These are phyloP conservation scores for Mortierella sp. DNA, from an alignment of 371 early-diverging fungal genomes.

Conservation along the genomic window DNA sequence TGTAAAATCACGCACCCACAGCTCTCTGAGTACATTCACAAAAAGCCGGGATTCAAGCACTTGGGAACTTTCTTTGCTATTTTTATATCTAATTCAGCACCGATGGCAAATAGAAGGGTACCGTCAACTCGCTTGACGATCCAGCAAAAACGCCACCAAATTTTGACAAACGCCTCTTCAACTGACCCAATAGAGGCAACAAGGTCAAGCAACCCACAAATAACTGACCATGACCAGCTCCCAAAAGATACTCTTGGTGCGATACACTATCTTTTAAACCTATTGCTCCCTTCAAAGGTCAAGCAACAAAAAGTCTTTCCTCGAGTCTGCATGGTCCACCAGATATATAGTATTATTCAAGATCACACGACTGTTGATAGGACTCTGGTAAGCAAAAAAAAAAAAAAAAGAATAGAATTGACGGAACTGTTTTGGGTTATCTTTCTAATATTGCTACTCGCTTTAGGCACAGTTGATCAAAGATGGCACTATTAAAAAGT, in stretches of 20 bases:
- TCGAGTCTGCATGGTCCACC: conserved; percentile 47
- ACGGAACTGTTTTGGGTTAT: neutral
- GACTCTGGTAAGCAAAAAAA: conserved; percentile 26
- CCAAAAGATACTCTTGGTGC: conserved; percentile 42
- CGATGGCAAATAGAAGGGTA: neutral
- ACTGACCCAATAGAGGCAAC: neutral
- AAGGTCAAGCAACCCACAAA: neutral
- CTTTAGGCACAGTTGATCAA: conserved; percentile 46
- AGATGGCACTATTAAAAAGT: conserved; percentile 38
- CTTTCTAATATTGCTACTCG: neutral
- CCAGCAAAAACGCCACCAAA: conserved; percentile 26
- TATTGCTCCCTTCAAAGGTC: conserved; percentile 23
- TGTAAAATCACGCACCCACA: no score
- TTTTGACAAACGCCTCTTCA: neutral
- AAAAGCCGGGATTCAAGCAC: no score
- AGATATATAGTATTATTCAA: conserved; percentile 40
- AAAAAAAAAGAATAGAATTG: no score
- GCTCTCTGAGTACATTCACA: no score
- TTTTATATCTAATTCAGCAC: neutral
- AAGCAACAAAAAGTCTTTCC: conserved; percentile 48
- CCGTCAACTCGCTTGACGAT: neutral
- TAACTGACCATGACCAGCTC: neutral
- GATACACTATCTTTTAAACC: conserved; percentile 30
- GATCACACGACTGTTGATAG: conserved; percentile 54
- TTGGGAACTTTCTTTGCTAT: no score